Base-by-base conservation (phyloP, 768 basidiomycete genomes). In the Agaricus blazei region DNA sequence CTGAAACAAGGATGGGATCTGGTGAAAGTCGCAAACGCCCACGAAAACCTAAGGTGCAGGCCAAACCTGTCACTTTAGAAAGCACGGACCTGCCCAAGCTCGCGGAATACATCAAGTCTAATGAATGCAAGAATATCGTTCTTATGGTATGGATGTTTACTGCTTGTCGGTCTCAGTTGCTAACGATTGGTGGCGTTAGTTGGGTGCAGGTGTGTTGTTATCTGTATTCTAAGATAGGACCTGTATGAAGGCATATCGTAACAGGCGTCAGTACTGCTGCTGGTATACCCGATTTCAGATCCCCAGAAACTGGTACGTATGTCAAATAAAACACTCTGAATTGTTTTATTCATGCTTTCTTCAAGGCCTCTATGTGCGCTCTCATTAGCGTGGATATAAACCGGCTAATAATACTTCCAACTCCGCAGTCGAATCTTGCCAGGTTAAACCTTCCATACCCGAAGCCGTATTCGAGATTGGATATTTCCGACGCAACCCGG, bases 391-490 rank as follows among this genome's bases (percentile, higher is more conserved):
- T 3, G 44, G 19, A n/a, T 26, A 24, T 45, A 31, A n/a, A 8
- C 28, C 7, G 46, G n/a, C 28, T 48, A 48, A 12, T n/a, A 19
- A 50, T 29, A 9, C 14, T 7, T 9, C 31, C 9, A 38, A 37
- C 34, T 38, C 47, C 26, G n/a, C 65, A 93, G 90, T 81, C 88
- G 9, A 91, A 93, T 64, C 77, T 92, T 31, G 82, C 85, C 27
- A 76, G 84, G 58, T 70, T 93, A 42, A 87, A 87, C 15, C 78
- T 93, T 12, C 94, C 93, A n/a, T 84, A 88, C 63, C 95, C 0
- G 95, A 98, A 63, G 95, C 95, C 0, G 94, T 98, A 29, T 98
- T 98, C 63, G 90, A 98, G 61, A 88, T 98, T 63, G 74, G 75
- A 48, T 98, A 86, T 73, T 95, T 98, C 75, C 76, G 82, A 60